A percentile compares a stretch with the other conserved stretches of the same genome.
These are phyloP conservation scores for Hypoxylon trugodes DNA, from an alignment of 495 filamentous ascomycete genomes.

Conservation along the genomic window DNA sequence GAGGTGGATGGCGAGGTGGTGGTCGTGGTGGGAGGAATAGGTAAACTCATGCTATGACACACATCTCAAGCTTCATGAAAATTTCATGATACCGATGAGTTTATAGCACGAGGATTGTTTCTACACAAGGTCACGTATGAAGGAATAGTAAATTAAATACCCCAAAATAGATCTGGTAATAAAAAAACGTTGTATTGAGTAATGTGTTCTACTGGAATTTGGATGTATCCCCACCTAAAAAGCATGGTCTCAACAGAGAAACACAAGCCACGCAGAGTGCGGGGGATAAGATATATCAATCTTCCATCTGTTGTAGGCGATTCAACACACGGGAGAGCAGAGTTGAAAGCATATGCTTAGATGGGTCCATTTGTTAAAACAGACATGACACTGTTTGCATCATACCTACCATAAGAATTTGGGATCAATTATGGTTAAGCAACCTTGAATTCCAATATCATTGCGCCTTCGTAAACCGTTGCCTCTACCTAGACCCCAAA, in stretches of 20 bases:
- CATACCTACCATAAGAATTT: slow-evolving; percentile 9
- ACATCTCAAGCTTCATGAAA: neutral
- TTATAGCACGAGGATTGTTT: too few species aligned
- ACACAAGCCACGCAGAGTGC: slow-evolving; percentile 59
- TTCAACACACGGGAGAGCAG: slow-evolving; percentile 67
- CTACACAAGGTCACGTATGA: too few species aligned
- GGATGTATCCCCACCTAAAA: slow-evolving; percentile 57
- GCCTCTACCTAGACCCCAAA: slow-evolving; percentile 2
- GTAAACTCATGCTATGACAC: neutral
- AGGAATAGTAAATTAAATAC: too few species aligned
- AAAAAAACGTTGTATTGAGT: too few species aligned
- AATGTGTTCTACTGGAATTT: too few species aligned
- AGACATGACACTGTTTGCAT: neutral
- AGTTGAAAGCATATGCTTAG: slow-evolving; percentile 76
- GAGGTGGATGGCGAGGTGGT: slow-evolving; percentile 46
- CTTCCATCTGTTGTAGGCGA: slow-evolving; percentile 85
- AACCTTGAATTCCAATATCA: neutral
- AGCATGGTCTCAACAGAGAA: slow-evolving; percentile 52
- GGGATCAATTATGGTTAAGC: neutral
- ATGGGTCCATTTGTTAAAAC: slow-evolving; percentile 46
- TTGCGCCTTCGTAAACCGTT: neutral
- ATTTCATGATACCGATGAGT: too few species aligned
- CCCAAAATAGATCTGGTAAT: too few species aligned
- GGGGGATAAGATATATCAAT: slow-evolving; percentile 53
- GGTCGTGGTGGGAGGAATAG: slow-evolving; percentile 31